These are phyloP conservation scores for Daldinia bambusicola DNA, from an alignment of 495 filamentous ascomycete genomes.

Conservation along the genomic window DNA sequence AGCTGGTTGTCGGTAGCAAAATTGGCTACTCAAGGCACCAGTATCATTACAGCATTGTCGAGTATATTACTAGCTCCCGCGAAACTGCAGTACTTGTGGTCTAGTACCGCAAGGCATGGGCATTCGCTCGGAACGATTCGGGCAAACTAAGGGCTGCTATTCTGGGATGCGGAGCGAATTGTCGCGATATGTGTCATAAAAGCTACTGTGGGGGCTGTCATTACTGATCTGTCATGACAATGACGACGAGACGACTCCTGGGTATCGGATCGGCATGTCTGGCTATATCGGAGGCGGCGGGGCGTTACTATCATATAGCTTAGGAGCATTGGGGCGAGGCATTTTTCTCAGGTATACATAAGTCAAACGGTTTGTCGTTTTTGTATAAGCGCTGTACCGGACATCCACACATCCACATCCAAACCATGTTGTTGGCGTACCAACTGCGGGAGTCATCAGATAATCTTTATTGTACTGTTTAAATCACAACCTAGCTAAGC, in stretches of 20 bases:
- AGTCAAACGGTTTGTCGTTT: constrained; percentile 9
- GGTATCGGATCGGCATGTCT: constrained; percentile 23
- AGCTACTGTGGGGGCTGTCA: constrained; percentile 2
- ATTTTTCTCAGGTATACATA: constrained; percentile 23
- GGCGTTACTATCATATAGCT: constrained; percentile 19
- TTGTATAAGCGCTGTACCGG: constrained; percentile 32
- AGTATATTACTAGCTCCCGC: not conserved
- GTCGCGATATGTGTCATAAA: constrained; percentile 6
- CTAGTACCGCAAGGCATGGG: not conserved
- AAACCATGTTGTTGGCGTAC: constrained; percentile 5
- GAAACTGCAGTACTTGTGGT: not conserved
- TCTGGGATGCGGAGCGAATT: not conserved
- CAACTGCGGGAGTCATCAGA: constrained; percentile 19
- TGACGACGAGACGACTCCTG: constrained; percentile 18
- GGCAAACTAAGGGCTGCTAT: not conserved
- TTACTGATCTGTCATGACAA: constrained; percentile 17
- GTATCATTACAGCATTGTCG: not conserved
- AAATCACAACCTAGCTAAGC: constrained; percentile 21
- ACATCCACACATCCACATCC: not conserved
- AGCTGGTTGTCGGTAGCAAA: too few species aligned
- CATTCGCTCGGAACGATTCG: not conserved
- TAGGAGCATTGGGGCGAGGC: constrained; percentile 12
- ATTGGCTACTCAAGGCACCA: not conserved
- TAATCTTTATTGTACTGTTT: constrained; percentile 33
- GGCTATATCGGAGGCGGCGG: constrained; percentile 7